A percentile compares a stretch with the other conserved stretches of the same genome.
These are phyloP conservation scores for Neurospora pannonica DNA, from an alignment of 495 filamentous ascomycete genomes.

Conservation along the genomic window DNA sequence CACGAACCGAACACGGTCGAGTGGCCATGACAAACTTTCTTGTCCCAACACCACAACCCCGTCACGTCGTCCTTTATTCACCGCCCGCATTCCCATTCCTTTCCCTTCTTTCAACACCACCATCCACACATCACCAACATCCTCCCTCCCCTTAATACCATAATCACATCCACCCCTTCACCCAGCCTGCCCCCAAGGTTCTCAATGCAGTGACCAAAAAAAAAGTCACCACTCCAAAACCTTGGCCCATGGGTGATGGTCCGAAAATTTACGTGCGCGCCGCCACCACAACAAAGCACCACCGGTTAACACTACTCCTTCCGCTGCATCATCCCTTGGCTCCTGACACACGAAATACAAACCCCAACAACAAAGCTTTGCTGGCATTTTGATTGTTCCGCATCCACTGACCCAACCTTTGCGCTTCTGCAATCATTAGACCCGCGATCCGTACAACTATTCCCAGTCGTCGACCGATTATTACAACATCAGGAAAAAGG, in stretches of 20 bases:
- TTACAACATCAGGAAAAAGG: constrained; percentile 37
- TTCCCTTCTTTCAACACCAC: constrained; percentile 7
- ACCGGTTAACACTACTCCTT: neutral
- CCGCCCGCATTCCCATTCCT: constrained; percentile 6
- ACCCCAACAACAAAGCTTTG: neutral
- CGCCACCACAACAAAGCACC: neutral
- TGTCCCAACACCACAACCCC: constrained; percentile 2
- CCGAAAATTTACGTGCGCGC: neutral
- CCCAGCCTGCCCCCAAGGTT: constrained; percentile 2
- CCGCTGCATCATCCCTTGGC: neutral
- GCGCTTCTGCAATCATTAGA: constrained; percentile 24
- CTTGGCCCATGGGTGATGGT: neutral
- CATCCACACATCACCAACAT: neutral
- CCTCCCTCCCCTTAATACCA: neutral
- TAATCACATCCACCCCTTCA: constrained; percentile 7
- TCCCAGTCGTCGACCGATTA: constrained; percentile 34
- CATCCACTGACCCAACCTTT: constrained; percentile 15
- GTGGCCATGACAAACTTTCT: neutral
- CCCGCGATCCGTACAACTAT: constrained; percentile 42
- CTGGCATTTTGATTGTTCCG: neutral
- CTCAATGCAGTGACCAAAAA: neutral
- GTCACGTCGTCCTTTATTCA: constrained; percentile 5
- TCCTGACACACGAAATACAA: constrained; percentile 2
- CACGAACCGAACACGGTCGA: neutral
- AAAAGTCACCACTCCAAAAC: neutral